These are phyloP conservation scores for Cornus controversa DNA, from an alignment of 148 eudicot genomes.

Conservation along the genomic window DNA sequence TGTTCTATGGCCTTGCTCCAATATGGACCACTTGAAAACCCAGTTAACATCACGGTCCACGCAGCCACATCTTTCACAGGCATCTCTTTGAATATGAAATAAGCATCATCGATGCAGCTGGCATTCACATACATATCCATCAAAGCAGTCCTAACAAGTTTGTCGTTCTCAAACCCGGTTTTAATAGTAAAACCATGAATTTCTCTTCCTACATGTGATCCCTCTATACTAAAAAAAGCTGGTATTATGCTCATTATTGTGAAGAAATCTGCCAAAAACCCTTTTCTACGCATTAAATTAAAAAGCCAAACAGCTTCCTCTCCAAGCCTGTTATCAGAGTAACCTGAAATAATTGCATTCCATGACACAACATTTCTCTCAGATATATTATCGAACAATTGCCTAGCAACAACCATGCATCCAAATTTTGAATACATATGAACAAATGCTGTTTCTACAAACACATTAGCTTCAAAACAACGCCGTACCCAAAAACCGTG, in stretches of 20 bases:
- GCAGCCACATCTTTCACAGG: constrained; percentile 43
- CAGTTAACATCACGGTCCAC: constrained; percentile 58
- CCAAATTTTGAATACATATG: constrained; percentile 49
- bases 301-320: constrained; percentile 35
- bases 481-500: constrained; percentile 51
- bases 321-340: constrained; percentile 32
- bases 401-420: constrained; percentile 28
- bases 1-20: constrained; percentile 39
- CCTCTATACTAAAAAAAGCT: constrained; percentile 23
- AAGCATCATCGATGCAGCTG: constrained; percentile 37
- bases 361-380: constrained; percentile 49
- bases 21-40: constrained; percentile 34
- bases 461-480: constrained; percentile 33
- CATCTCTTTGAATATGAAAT: constrained; percentile 42
- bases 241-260: constrained; percentile 45
- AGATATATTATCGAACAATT: constrained; percentile 50
- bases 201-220: constrained; percentile 17
- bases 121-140: constrained; percentile 41
- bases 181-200: constrained; percentile 35
- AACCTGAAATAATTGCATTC: constrained; percentile 54
- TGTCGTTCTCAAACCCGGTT: constrained; percentile 39
- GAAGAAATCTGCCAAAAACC: constrained; percentile 32
- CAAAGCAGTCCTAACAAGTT: constrained; percentile 40
- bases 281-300: constrained; percentile 35
- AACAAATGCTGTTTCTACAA: constrained; percentile 47